Evolutionary conservation across 345 rosid genomes (phyloP).

Genomic region (Gynandropsis gynandra): DNA sequence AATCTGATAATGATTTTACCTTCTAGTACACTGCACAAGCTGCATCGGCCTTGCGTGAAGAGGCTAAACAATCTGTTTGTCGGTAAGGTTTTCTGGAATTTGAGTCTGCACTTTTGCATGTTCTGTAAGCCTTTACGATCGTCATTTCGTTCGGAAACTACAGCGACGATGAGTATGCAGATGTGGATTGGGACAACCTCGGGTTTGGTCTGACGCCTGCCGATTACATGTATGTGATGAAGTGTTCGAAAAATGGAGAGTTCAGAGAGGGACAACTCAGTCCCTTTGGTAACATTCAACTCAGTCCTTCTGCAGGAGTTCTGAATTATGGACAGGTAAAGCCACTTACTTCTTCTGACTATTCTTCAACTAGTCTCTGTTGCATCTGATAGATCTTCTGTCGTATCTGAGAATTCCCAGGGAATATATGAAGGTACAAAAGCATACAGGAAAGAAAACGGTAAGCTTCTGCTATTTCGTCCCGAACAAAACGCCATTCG

Average conservation of each 20-base stretch:
- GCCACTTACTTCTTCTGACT: not conserved
- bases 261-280: constrained; percentile 28
- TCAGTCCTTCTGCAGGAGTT: constrained; percentile 49
- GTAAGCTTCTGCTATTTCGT: constrained; percentile 62
- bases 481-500: constrained; percentile 60
- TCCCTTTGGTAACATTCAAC: constrained; percentile 36
- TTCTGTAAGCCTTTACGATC: constrained; percentile 9
- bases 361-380: constrained; percentile 11
- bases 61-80: constrained; percentile 14
- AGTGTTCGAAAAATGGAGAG: constrained; percentile 36
- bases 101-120: not conserved
- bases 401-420: constrained; percentile 23
- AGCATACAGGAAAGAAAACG: constrained; percentile 64
- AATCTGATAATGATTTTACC: constrained; percentile 6
- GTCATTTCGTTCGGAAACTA: constrained; percentile 6
- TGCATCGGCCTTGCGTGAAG: constrained; percentile 26
- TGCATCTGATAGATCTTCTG: not conserved
- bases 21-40: constrained; percentile 29
- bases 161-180: constrained; percentile 51
- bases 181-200: constrained; percentile 77
- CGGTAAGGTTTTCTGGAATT: constrained; percentile 16
- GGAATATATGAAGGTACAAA: constrained; percentile 78
- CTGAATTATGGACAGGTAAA: constrained; percentile 57
- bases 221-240: constrained; percentile 72
- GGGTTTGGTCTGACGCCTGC: constrained; percentile 60